phyloP scores from a whole-genome alignment of 768 basidiomycete genomes.

The Macrolepiota albuminosa region DNA sequence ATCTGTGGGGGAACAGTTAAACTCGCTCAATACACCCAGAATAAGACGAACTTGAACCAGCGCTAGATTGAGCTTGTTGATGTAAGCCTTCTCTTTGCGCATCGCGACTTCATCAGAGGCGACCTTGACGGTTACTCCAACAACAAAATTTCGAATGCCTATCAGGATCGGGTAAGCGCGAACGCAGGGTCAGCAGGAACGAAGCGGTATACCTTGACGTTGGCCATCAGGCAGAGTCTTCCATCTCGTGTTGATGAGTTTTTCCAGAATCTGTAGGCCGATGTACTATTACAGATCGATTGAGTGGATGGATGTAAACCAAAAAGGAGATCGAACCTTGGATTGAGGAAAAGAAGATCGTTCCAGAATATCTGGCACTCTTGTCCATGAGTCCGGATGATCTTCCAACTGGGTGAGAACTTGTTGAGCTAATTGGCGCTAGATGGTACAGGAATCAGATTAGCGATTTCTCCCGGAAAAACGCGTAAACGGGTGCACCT shows the following conservation, averaged over 20 bases:
- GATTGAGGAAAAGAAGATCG: conserved; percentile 78
- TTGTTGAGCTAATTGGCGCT: conserved; percentile 96
- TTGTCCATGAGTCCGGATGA: conserved; percentile 93
- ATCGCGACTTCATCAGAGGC: conserved; percentile 87
- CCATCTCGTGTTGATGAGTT: conserved; percentile 92
- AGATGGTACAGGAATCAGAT: conserved; percentile 21
- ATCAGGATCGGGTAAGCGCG: not conserved
- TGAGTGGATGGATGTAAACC: not conserved
- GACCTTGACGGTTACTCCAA: conserved; percentile 87
- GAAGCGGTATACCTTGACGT: conserved; percentile 59
- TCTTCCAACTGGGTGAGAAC: conserved; percentile 96
- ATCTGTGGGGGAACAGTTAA: conserved; percentile 51
- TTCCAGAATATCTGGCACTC: conserved; percentile 92
- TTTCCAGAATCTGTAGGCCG: conserved; percentile 95
- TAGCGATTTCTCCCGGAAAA: conserved; percentile 11
- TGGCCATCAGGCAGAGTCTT: conserved; percentile 93
- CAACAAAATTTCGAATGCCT: conserved; percentile 97
- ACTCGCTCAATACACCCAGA: conserved; percentile 8
- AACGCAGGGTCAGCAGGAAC: not conserved
- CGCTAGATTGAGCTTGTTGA: conserved; percentile 96
- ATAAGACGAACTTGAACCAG: conserved; percentile 73
- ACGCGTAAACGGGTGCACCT: conserved; percentile 47
- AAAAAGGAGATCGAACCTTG: conserved; percentile 47
- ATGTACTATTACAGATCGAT: conserved; percentile 61
- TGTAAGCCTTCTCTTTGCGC: conserved; percentile 88